phyloP scores from a whole-genome alignment of 2,329 filamentous ascomycete species.

The Bipolaris gigantea region DNA sequence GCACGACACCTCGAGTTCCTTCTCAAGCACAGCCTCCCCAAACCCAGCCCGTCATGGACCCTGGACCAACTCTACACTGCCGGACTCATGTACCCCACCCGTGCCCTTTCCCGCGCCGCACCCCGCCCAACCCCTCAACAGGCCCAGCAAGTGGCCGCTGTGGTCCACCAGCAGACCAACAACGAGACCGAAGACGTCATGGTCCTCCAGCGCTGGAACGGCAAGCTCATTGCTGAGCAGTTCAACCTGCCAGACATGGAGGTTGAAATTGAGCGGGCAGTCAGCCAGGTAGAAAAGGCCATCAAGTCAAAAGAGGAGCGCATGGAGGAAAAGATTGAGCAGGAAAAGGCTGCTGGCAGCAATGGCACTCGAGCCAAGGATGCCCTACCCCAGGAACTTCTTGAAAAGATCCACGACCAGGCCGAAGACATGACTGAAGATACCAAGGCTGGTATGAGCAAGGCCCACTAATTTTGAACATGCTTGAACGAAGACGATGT shows the following conservation, averaged over 20 bases:
- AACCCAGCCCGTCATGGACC: constrained; percentile 64
- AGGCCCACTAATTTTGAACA: constrained; percentile 10
- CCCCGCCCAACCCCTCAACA: constrained; percentile 43
- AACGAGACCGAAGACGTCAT: constrained; percentile 51
- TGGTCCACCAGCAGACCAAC: constrained; percentile 46
- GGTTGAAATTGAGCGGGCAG: constrained; percentile 57
- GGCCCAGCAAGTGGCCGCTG: constrained; percentile 42
- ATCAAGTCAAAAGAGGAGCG: constrained; percentile 47
- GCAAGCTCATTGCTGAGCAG: constrained; percentile 54
- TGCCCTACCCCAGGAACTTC: constrained; percentile 30
- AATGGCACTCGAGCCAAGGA: constrained; percentile 35
- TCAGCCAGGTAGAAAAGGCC: constrained; percentile 53
- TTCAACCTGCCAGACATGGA: constrained; percentile 56
- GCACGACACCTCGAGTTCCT: constrained; percentile 85
- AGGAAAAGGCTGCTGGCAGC: constrained; percentile 36
- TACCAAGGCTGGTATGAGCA: constrained; percentile 11
- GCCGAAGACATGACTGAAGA: constrained; percentile 28
- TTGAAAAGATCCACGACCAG: constrained; percentile 30
- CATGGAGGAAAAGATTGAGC: constrained; percentile 42
- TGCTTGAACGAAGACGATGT: neutral
- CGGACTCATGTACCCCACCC: constrained; percentile 50
- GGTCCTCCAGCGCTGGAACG: constrained; percentile 55
- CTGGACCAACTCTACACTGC: constrained; percentile 75
- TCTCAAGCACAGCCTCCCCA: constrained; percentile 70
- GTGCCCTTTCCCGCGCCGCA: constrained; percentile 45